Percentiles rank a stretch among this genome's conserved stretches.
These are phyloP conservation scores for Pleurozium schreberi DNA, from an alignment of 225 moss, liverwort and hornwort genomes.

Conservation along the genomic window DNA sequence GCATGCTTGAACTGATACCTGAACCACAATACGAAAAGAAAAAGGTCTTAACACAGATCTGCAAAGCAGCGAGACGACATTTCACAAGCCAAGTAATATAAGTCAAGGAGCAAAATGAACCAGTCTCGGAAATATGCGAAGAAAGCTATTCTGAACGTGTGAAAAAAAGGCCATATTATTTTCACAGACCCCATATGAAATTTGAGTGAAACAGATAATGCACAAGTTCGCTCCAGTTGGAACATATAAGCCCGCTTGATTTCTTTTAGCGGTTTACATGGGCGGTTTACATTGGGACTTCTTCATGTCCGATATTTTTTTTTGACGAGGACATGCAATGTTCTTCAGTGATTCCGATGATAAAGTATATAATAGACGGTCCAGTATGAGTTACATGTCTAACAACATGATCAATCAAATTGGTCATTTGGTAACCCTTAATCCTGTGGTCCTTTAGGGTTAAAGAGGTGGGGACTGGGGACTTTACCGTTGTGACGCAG, in stretches of 20 bases:
- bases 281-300: not conserved
- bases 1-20: slow-evolving; percentile 67
- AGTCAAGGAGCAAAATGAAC: not conserved
- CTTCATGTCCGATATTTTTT: not conserved
- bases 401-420: not conserved
- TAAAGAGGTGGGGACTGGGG: not conserved
- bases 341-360: not conserved
- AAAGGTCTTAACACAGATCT: not conserved
- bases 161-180: not conserved
- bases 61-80: not conserved
- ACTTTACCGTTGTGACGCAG: slow-evolving; percentile 46
- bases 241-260: not conserved
- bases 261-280: not conserved
- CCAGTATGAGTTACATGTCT: not conserved
- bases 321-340: not conserved
- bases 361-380: not conserved
- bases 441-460: not conserved
- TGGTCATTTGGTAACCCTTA: not conserved
- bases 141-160: not conserved
- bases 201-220: not conserved
- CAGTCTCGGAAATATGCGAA: not conserved
- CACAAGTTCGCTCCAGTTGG: not conserved
- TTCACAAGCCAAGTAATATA: not conserved
- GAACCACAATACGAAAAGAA: not conserved
- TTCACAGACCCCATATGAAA: not conserved